These are phyloP conservation scores for Chenopodium quinoa DNA, from an alignment of 148 eudicot species.

Conservation along the genomic window DNA sequence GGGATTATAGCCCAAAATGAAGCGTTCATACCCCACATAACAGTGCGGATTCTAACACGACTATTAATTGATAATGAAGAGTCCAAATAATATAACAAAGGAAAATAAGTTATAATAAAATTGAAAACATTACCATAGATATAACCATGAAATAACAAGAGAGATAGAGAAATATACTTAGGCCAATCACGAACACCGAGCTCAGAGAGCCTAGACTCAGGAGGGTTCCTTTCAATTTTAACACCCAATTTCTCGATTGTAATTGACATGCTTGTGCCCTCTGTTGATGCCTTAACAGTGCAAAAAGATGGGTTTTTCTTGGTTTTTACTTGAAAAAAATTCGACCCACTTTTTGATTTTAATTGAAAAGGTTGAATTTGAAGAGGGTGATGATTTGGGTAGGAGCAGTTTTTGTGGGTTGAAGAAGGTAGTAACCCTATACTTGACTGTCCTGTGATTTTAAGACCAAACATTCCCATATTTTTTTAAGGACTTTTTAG, in stretches of 20 bases:
- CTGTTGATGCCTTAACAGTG: conserved; percentile 26
- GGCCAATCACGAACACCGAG: conserved; percentile 66
- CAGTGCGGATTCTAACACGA: no score
- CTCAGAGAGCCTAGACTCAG: conserved; percentile 52
- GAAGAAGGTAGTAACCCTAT: conserved; percentile 12
- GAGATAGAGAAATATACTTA: conserved; percentile 33
- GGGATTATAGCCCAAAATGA: no score
- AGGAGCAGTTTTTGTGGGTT: conserved; percentile 2
- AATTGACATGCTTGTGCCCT: conserved; percentile 32
- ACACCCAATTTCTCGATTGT: conserved; percentile 56
- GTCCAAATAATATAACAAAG: neutral
- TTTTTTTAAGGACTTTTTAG: neutral
- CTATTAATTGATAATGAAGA: no score
- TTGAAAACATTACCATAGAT: neutral
- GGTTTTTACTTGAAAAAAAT: neutral
- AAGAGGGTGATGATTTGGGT: conserved; percentile 3
- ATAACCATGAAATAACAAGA: conserved; percentile 5
- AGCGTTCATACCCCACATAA: no score
- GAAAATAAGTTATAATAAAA: neutral
- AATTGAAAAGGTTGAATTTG: neutral
- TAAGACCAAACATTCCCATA: conserved; percentile 28
- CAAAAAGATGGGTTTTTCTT: conserved; percentile 19
- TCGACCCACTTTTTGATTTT: conserved; percentile 20
- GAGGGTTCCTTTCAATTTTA: conserved; percentile 51
- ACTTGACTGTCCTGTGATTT: conserved; percentile 7